phyloP scores from a whole-genome alignment of 2,329 filamentous ascomycete genomes.

The Pezicula rhizophila region DNA sequence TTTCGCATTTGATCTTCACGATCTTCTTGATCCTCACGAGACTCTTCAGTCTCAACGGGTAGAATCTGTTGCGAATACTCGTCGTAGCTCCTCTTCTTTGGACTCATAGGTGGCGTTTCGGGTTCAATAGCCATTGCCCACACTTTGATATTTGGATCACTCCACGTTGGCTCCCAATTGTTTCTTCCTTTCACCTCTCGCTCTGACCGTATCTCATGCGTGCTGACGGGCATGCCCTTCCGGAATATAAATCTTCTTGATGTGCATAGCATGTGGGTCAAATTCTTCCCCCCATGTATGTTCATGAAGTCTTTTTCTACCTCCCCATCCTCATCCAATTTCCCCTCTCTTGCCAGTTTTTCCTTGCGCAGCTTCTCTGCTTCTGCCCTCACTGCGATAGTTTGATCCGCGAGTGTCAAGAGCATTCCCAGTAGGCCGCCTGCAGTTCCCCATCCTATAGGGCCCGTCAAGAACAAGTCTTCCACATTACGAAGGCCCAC shows the following conservation, averaged over 20 bases:
- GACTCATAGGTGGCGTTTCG: conserved; percentile 22
- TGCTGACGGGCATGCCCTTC: conserved; percentile 68
- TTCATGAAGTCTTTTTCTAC: conserved; percentile 39
- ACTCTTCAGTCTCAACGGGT: conserved; percentile 17
- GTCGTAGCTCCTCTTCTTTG: conserved; percentile 42
- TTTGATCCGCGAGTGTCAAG: conserved; percentile 71
- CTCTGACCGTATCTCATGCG: conserved; percentile 53
- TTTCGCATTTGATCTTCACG: conserved; percentile 46
- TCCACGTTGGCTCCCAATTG: conserved; percentile 55
- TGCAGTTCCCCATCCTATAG: conserved; percentile 65
- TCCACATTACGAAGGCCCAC: conserved; percentile 58
- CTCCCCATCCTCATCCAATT: conserved; percentile 10
- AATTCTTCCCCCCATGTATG: conserved; percentile 76
- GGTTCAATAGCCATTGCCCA: conserved; percentile 70
- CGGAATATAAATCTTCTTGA: conserved; percentile 81
- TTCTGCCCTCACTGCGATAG: conserved; percentile 40
- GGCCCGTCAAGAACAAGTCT: conserved; percentile 79
- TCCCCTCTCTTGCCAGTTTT: conserved; percentile 29
- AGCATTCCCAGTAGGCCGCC: conserved; percentile 84
- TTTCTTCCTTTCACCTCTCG: conserved; percentile 18
- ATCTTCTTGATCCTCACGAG: conserved; percentile 31
- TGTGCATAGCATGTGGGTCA: conserved; percentile 76
- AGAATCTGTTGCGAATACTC: conserved; percentile 33
- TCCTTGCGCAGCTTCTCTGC: conserved; percentile 34
- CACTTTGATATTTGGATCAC: conserved; percentile 71